Evolutionary conservation across 495 filamentous ascomycete genomes (phyloP), one percentile per base, ranked within the genome.

Genomic region (Trichoderma erinaceum): DNA sequence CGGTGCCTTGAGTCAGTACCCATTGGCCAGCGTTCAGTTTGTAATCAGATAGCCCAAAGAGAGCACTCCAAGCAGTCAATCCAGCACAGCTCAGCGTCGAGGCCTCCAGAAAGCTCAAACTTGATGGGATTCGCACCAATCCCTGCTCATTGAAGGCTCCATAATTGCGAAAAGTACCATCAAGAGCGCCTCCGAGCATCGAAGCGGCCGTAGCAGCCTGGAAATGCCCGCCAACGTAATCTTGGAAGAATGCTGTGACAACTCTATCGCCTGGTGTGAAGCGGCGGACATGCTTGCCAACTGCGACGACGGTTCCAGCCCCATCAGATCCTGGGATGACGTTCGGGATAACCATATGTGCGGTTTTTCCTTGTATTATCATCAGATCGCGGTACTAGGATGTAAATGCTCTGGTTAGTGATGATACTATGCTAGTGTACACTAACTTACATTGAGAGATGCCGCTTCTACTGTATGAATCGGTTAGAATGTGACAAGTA

Each of bases 291-390:
- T 82, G 79, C 15, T 81, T 74, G 46, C 89, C 89, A 13, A 86
- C 80, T 15, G 82, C 84, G 64, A 87, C 74, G 44, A 92, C 83
- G 21, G 80, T 81, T 48, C 88, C 88, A 11, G 89, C 84, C 61
- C 87, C 88, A 71, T 91, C 89, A 65, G 87, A 90, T 64, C 77
- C 82, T 0, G 89, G 86, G 1, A 90, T 79, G 0, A 90, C 80
- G 61, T 78, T 79, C 32, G 81, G 71, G 4, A 72, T 78, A 21
- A 81, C 66, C 2, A 80, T 72, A 73, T 87, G 71, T 2, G 69
- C 68, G 52, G 69, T 73, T 16, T 66, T 58, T 15, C 69, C 67
- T 44, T 56, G 80, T 1, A 85, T 77, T 70, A 90, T 89, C 61
- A 86, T 81, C 41, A 89, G 74, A 70, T 90, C 88, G 48, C 88